Evolutionary conservation across 2,329 filamentous ascomycete species (phyloP).

Genomic region (Colletotrichum incanum): DNA sequence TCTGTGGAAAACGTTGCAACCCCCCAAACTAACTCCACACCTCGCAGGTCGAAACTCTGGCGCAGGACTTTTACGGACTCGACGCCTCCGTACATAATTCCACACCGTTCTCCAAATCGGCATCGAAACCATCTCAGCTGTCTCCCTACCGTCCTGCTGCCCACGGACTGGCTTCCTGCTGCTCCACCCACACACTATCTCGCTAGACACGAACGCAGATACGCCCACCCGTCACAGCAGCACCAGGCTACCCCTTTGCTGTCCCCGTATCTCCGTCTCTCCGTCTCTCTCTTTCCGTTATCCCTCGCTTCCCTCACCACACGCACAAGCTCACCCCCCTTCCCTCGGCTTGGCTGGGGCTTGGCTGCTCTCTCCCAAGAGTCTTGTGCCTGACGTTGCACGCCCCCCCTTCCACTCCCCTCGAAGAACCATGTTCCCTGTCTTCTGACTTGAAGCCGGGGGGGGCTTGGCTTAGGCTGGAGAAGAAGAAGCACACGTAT

Average conservation of each 20-base stretch:
- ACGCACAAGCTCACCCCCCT: not conserved
- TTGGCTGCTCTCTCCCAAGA: constrained; percentile 29
- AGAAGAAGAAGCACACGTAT: constrained; percentile 19
- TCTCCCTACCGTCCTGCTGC: constrained; percentile 2
- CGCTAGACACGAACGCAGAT: constrained; percentile 2
- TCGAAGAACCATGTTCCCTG: constrained; percentile 21
- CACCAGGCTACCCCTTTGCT: not conserved
- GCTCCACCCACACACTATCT: constrained; percentile 20
- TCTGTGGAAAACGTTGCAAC: not conserved
- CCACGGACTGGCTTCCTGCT: too few species aligned
- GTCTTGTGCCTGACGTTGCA: constrained; percentile 40
- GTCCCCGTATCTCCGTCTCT: not conserved
- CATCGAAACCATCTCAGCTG: constrained; percentile 16
- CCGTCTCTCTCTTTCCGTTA: not conserved
- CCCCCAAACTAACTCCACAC: not conserved
- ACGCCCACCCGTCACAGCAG: not conserved
- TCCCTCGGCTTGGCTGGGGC: constrained; percentile 38
- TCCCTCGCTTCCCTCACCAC: constrained; percentile 8
- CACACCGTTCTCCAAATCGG: constrained; percentile 10
- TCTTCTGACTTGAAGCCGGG: constrained; percentile 32
- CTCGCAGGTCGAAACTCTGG: constrained; percentile 8
- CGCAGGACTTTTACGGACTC: constrained; percentile 5
- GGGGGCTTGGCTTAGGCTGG: constrained; percentile 17
- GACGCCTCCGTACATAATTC: constrained; percentile 8
- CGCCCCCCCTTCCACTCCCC: not conserved